These are phyloP conservation scores for Aureobasidium sp. DNA, from an alignment of 2,329 filamentous ascomycete genomes.

Conservation along the genomic window DNA sequence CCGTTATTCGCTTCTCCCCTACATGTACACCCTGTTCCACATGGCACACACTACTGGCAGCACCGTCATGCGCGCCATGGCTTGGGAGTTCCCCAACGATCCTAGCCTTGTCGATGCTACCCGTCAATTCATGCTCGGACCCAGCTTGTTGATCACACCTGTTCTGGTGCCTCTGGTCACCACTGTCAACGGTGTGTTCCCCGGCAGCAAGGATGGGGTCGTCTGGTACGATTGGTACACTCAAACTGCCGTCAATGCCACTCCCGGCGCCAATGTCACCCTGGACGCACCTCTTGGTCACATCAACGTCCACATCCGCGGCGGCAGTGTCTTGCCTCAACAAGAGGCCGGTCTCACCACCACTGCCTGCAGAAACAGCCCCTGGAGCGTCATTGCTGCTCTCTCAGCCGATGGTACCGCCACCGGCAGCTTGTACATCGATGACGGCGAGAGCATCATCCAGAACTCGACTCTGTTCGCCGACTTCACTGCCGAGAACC, in stretches of 20 bases:
- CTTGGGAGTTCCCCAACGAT: constrained; percentile 67
- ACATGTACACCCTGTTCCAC: constrained; percentile 68
- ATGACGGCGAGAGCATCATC: constrained; percentile 61
- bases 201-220: constrained; percentile 50
- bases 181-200: constrained; percentile 60
- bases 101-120: constrained; percentile 58
- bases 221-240: constrained; percentile 77
- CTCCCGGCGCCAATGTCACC: constrained; percentile 48
- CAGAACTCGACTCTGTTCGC: constrained; percentile 50
- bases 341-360: constrained; percentile 64
- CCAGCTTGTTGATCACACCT: constrained; percentile 56
- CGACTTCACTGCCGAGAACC: constrained; percentile 38
- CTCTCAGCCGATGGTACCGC: constrained; percentile 48
- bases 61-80: constrained; percentile 63
- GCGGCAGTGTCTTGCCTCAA: constrained; percentile 57
- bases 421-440: constrained; percentile 56
- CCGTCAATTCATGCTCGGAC: constrained; percentile 63
- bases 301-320: constrained; percentile 63
- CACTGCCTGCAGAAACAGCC: constrained; percentile 49
- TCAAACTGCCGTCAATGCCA: constrained; percentile 45
- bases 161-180: constrained; percentile 55
- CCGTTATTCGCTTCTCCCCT: constrained; percentile 62
- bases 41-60: constrained; percentile 55
- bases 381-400: constrained; percentile 59
- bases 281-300: constrained; percentile 55